Conservation (phyloP, 2,329 filamentous ascomycete species). For the Xylaria sp. region DNA sequence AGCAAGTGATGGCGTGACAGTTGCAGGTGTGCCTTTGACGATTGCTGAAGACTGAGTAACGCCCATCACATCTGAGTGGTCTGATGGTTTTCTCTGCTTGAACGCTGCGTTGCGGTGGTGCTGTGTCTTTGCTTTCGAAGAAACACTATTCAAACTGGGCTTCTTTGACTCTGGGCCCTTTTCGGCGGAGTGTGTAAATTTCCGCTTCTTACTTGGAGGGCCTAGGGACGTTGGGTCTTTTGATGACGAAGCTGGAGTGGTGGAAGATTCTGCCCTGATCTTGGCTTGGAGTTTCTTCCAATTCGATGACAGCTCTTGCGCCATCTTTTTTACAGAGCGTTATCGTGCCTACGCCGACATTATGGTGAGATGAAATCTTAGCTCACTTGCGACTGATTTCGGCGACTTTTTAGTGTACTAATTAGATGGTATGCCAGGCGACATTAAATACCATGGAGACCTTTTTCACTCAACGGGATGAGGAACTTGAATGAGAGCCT, state of each 20-base stretch:
- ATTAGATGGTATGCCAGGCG: background rate
- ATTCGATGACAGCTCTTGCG: constrained; percentile 70
- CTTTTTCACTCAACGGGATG: background rate
- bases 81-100: constrained; percentile 32
- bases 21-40: constrained; percentile 53
- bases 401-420: background rate
- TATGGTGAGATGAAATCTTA: background rate
- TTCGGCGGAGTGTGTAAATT: constrained; percentile 25
- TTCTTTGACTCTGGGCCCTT: constrained; percentile 29
- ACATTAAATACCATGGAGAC: background rate
- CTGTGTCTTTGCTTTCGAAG: constrained; percentile 17
- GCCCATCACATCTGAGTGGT: constrained; percentile 63
- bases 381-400: constrained; percentile 1
- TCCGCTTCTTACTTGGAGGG: constrained; percentile 37
- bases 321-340: constrained; percentile 50
- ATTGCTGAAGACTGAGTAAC: constrained; percentile 62
- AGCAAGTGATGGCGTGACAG: constrained; percentile 65
- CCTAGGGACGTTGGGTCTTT: constrained; percentile 24
- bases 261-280: constrained; percentile 60
- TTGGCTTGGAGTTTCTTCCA: constrained; percentile 82
- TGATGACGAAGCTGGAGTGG: constrained; percentile 39
- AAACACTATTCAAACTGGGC: constrained; percentile 1
- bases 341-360: constrained; percentile 11
- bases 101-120: constrained; percentile 24
- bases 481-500: background rate